Evolutionary conservation across 495 filamentous ascomycete genomes (phyloP), one percentile per base, ranked within the genome.

Genomic region (Parathielavia appendiculata): DNA sequence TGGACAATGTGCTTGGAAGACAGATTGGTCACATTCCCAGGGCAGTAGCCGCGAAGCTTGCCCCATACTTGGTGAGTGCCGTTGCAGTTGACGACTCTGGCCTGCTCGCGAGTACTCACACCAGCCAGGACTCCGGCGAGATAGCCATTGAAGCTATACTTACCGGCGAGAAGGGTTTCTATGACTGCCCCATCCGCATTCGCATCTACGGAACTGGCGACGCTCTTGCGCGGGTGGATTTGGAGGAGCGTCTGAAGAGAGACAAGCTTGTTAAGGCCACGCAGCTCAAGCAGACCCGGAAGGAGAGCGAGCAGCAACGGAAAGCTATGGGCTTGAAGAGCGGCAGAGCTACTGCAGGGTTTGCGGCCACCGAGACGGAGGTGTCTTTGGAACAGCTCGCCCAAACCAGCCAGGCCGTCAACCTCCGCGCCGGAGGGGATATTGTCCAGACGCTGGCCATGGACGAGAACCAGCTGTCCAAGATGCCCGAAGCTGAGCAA

Each of bases 21-120:
- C 91, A 95, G 63, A 87, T 96, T 57, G 92, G 92, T 4, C 89
- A 96, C 69, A 79, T 97, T 41, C 86, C 88, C 2, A 73, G 81
- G 14, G 67, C 54, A 0, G 66, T 89, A 30, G 89, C 86, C 2
- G 71, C 75, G 13, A 91, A 88, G 67, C 74, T 97, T 23, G 86
- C 89, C 0, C 80, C 78, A 1, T 91, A 90, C 63, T 79, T 96
- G 39, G 71, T 67, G 45, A 38, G 51, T 41, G n/a, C 23, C 20
- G 7, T 5, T 14, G 19, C 5, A 7, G 3, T 19, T 14, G 35
- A 36, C 17, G 10, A 26, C 20, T 36, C 5, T 30, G 43, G 4
- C 12, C 8, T 9, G 39, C 22, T 39, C 10, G 5, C 8, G 0
- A 34, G 12, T 16, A 13, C 58, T 65, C 16, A 66, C 44, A 20